Percentiles rank a stretch among this genome's conserved stretches.
Conservation (phyloP, 768 basidiomycete species). For the Psilocybe subaeruginosa region DNA sequence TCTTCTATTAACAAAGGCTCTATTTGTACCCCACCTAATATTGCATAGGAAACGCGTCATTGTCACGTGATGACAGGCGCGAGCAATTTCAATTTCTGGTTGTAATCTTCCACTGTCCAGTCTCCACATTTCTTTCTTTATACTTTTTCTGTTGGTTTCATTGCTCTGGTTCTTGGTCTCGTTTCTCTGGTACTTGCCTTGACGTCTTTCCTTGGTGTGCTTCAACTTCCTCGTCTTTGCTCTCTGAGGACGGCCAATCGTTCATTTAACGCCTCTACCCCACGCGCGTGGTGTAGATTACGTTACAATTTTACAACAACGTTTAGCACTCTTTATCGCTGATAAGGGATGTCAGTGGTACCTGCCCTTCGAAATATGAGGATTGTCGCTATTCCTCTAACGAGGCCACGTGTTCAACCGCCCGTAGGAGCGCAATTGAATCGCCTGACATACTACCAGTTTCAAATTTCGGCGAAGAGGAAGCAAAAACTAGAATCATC, state of each 20-base stretch:
- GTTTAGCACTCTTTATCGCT: background rate
- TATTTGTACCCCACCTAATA: too few species aligned
- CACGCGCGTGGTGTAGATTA: background rate
- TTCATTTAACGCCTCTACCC: too few species aligned
- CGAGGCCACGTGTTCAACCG: conserved; percentile 25
- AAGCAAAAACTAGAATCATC: background rate
- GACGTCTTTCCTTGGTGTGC: background rate
- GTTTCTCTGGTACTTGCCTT: background rate
- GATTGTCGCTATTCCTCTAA: conserved; percentile 51
- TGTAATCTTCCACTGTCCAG: background rate
- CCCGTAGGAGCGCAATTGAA: conserved; percentile 16
- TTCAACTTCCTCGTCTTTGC: too few species aligned
- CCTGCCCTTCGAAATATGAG: conserved; percentile 36
- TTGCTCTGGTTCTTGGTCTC: background rate
- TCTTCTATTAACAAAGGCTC: too few species aligned
- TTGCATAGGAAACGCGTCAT: background rate
- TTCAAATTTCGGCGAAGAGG: conserved; percentile 34
- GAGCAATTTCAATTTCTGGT: background rate
- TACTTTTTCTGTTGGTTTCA: background rate
- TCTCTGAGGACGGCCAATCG: too few species aligned
- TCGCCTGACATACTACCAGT: conserved; percentile 45
- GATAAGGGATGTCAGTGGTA: background rate
- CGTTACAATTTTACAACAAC: background rate
- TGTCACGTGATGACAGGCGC: background rate
- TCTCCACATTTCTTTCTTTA: background rate